phyloP scores from a whole-genome alignment of 2,329 filamentous ascomycete genomes.

The Penicillium fuscoglaucum region DNA sequence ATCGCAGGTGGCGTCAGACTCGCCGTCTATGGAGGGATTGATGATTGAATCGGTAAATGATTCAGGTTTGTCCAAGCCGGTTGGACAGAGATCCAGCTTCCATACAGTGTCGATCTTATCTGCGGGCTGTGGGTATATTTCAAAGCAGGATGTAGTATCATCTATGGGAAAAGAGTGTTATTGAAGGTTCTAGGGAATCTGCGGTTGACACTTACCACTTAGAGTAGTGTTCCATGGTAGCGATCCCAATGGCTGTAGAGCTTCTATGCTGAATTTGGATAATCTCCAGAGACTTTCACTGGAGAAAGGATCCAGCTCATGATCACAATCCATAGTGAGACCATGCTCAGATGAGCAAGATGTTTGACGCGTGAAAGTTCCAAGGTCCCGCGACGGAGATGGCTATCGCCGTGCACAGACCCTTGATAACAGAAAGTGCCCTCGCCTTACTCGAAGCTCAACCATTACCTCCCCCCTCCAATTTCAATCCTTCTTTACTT shows the following conservation, averaged over 20 bases:
- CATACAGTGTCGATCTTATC: conserved; percentile 30
- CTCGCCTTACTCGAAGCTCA: conserved; percentile 4
- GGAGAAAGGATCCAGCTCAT: conserved; percentile 35
- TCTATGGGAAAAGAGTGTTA: conserved; percentile 12
- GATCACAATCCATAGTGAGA: conserved; percentile 31
- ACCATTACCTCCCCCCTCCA: neutral
- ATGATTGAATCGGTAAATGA: conserved; percentile 24
- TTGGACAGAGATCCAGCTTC: conserved; percentile 37
- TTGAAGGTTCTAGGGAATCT: neutral
- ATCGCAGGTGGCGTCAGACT: conserved; percentile 14
- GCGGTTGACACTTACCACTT: conserved; percentile 30
- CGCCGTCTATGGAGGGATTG: conserved; percentile 21
- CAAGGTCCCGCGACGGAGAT: conserved; percentile 19
- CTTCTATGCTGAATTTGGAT: conserved; percentile 40
- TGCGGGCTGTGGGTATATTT: conserved; percentile 22
- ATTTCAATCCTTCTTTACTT: neutral
- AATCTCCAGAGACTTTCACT: conserved; percentile 40
- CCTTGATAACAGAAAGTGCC: conserved; percentile 26
- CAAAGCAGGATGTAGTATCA: conserved; percentile 22
- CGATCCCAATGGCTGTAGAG: conserved; percentile 38
- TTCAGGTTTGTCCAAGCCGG: conserved; percentile 24
- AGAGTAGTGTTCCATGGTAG: conserved; percentile 38
- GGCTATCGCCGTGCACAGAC: conserved; percentile 28
- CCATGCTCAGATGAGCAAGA: conserved; percentile 16
- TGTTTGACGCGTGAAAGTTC: conserved; percentile 11